Percentiles rank a stretch among this genome's conserved stretches.
phyloP scores from a whole-genome alignment of 768 basidiomycete species.

The Pluteus cervinus region DNA sequence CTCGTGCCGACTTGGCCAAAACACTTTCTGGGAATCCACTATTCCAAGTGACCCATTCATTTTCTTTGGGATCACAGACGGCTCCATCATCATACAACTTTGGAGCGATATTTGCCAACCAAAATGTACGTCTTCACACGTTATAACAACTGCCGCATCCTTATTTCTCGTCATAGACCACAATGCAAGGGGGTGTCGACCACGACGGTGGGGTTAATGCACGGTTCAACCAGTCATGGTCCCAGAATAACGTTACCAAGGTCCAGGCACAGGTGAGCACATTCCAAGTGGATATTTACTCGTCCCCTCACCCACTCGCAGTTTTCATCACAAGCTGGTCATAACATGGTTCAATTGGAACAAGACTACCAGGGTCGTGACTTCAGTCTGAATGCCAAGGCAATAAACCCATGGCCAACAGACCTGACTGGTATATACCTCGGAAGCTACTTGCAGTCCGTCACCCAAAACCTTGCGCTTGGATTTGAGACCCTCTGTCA shows the following conservation, averaged over 20 bases:
- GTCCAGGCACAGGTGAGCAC: slow-evolving; percentile 75
- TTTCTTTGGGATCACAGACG: slow-evolving; percentile 85
- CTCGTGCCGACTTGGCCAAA: slow-evolving; percentile 92
- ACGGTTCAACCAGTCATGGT: slow-evolving; percentile 89
- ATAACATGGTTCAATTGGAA: slow-evolving; percentile 90
- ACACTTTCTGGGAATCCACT: slow-evolving; percentile 88
- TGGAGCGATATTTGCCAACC: slow-evolving; percentile 85
- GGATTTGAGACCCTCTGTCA: slow-evolving; percentile 86
- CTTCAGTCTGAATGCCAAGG: slow-evolving; percentile 80
- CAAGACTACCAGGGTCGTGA: slow-evolving; percentile 91
- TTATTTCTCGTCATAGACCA: slow-evolving; percentile 47
- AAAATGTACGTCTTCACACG: slow-evolving; percentile 43
- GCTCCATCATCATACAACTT: slow-evolving; percentile 88
- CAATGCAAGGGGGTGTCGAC: slow-evolving; percentile 92
- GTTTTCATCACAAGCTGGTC: slow-evolving; percentile 72
- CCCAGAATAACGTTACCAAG: slow-evolving; percentile 71
- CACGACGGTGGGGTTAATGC: slow-evolving; percentile 88
- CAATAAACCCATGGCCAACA: slow-evolving; percentile 84
- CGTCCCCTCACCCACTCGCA: slow-evolving; percentile 25
- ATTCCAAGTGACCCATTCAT: slow-evolving; percentile 97
- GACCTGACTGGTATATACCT: slow-evolving; percentile 91
- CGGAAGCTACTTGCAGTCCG: slow-evolving; percentile 86
- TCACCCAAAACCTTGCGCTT: slow-evolving; percentile 85
- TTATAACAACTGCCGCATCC: slow-evolving; percentile 14
- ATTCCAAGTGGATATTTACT: background rate